These are phyloP conservation scores for Eucalyptus globulus DNA, from an alignment of 345 rosid species.

Conservation along the genomic window DNA sequence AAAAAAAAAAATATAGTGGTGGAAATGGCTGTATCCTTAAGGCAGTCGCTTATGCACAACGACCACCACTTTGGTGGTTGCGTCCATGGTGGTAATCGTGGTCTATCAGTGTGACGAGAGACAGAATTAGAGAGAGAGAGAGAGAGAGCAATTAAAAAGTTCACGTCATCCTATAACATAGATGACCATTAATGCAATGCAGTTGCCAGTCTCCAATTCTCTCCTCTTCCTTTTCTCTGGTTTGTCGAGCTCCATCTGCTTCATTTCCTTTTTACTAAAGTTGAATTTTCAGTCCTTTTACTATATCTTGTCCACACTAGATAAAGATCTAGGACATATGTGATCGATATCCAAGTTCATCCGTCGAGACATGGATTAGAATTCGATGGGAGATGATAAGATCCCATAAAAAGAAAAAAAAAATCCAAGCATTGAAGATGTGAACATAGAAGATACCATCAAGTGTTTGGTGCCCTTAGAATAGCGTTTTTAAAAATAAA, in stretches of 20 bases:
- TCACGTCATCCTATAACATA: not conserved
- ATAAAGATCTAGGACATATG: not conserved
- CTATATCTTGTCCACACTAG: not conserved
- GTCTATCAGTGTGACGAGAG: not conserved
- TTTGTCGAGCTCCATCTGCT: not conserved
- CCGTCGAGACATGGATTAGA: not conserved
- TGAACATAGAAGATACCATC: not conserved
- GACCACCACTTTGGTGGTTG: not conserved
- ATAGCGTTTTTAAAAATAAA: not conserved
- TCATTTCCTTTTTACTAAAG: not conserved
- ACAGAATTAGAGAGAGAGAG: not conserved
- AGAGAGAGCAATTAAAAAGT: not conserved
- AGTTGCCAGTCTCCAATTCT: not conserved
- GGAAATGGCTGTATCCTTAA: not conserved
- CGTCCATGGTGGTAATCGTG: not conserved
- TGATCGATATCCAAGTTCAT: not conserved
- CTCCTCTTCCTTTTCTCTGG: not conserved
- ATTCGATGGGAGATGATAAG: not conserved
- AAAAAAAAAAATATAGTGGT: not conserved
- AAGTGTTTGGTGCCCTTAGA: not conserved
- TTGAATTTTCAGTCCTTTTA: not conserved
- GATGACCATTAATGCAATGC: not conserved
- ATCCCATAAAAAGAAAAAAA: not conserved
- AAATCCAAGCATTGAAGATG: not conserved
- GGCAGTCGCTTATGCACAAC: not conserved